Base-by-base conservation (phyloP, 164 flowering plant genomes). In the Houttuynia cordata region DNA sequence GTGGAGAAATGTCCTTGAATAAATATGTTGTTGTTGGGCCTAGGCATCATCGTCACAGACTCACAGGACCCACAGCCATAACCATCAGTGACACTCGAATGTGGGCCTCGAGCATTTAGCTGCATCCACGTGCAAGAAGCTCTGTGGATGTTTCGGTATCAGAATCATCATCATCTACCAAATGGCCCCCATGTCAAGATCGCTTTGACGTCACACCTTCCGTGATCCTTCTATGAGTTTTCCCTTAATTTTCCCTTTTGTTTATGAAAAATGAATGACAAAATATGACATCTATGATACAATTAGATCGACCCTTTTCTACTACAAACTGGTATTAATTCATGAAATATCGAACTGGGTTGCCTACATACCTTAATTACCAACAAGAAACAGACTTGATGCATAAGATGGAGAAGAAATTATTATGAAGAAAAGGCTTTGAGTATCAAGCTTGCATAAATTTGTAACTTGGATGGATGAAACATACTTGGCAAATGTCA, bases 401-500 rank as follows among this genome's bases (percentile, higher is more conserved):
- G n/a, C n/a, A n/a, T n/a, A n/a, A n/a, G n/a, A 30, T 30, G 37
- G 37, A 30, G 37, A 30, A 30, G 6, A 30, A 30, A 20, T 10
- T 37, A 42, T 12, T 20, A 19, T 6, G 24, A 22, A 8, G 53
- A 19, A 12, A 10, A 9, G 3, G n/a, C n/a, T n/a, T n/a, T n/a
- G n/a, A n/a, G n/a, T n/a, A n/a, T n/a, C n/a, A n/a, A n/a, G n/a
- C n/a, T n/a, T n/a, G n/a, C 50, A 37, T 0, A 30, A 4, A 61
- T 10, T 1, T 54, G 65, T 24, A 18, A 23, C 42, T 34, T 17
- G 65, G 51, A 15, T 9, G 25, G 20, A 45, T 8, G 22, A 58
- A 24, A 41, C 24, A 10, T 75, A 87, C 96, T 66, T 81, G 96
- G 83, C 99, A 93, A 19, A 93, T 90, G 39, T 93, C 99, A 73